Percentiles rank a stretch among this genome's conserved stretches.
Conservation (phyloP, 257 asterid species). For the Solanum pinnatisectum region DNA sequence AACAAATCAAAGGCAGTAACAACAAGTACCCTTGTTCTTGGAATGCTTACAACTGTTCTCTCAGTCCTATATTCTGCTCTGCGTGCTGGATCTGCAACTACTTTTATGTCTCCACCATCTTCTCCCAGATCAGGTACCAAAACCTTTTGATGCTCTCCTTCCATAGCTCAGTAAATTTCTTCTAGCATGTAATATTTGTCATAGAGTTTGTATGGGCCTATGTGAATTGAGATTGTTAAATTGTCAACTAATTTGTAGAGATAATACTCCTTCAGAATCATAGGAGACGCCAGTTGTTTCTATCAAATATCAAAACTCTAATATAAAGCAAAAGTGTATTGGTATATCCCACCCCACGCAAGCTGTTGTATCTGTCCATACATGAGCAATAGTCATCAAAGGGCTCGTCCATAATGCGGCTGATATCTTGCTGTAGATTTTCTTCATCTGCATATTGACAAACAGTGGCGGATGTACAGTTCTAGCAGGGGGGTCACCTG, state of each 20-base stretch:
- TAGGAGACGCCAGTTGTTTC: background rate
- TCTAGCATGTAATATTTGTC: background rate
- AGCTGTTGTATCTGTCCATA: background rate
- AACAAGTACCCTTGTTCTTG: conserved; percentile 72
- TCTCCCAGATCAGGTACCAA: conserved; percentile 82
- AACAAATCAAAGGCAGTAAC: conserved; percentile 68
- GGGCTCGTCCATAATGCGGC: background rate
- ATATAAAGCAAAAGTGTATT: background rate
- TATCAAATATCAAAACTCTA: background rate
- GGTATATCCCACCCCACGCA: background rate
- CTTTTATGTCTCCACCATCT: conserved; percentile 86
- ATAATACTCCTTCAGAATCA: background rate
- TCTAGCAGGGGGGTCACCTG: too few relatives aligned
- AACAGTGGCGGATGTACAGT: too few relatives aligned
- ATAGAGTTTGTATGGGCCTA: background rate
- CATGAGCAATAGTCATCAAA: background rate
- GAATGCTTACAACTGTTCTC: conserved; percentile 84
- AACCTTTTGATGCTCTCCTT: background rate
- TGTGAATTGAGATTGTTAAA: background rate
- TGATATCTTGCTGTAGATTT: background rate
- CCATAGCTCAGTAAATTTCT: background rate
- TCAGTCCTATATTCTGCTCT: conserved; percentile 88
- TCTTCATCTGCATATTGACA: background rate
- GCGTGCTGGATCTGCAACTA: conserved; percentile 94
- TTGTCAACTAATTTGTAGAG: background rate